Percentiles rank a stretch among this genome's conserved stretches.
phyloP scores from a whole-genome alignment of 768 basidiomycete genomes.

The Russula sp. region DNA sequence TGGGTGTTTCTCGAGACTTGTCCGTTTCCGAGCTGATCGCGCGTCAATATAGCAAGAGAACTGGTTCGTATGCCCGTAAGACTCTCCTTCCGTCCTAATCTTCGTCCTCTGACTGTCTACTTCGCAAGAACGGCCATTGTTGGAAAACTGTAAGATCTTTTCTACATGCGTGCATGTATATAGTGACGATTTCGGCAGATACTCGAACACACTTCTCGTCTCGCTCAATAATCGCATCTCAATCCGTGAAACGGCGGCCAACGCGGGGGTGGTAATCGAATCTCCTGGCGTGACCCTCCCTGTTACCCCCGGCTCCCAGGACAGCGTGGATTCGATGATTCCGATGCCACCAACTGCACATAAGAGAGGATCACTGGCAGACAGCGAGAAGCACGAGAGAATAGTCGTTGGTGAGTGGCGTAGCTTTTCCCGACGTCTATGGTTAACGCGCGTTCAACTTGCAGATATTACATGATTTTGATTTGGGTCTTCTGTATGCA shows the following conservation, averaged over 20 bases:
- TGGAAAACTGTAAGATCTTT: not conserved
- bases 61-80: constrained; percentile 15
- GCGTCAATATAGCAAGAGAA: not conserved
- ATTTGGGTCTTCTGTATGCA: not conserved
- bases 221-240: constrained; percentile 12
- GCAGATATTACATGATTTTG: not conserved
- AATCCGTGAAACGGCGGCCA: not conserved
- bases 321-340: not conserved
- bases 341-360: not conserved
- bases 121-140: not conserved
- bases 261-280: too few relatives aligned
- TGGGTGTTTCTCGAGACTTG: not conserved
- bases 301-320: too few relatives aligned
- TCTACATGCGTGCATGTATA: not conserved
- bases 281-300: too few relatives aligned
- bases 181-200: not conserved
- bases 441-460: not conserved
- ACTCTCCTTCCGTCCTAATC: not conserved
- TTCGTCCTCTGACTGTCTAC: not conserved
- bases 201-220: constrained; percentile 5
- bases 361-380: not conserved
- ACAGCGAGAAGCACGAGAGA: not conserved
- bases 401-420: not conserved
- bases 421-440: not conserved
- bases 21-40: not conserved